phyloP scores from a whole-genome alignment of 805 yeast genomes.

The Suhomyces canberraensis region DNA sequence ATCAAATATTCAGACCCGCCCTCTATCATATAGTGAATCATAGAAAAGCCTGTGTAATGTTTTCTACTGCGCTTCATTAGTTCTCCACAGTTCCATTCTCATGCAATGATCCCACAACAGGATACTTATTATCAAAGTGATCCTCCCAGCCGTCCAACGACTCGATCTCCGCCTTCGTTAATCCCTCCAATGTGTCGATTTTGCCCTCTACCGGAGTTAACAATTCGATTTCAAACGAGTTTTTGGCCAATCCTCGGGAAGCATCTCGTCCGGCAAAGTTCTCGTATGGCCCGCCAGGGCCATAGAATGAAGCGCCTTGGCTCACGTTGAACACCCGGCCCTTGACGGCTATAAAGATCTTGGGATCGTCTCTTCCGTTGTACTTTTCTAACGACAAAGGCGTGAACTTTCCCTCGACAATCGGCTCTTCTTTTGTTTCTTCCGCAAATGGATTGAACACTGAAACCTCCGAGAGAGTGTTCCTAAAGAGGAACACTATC shows the following conservation, averaged over 20 bases:
- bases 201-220: constrained; percentile 66
- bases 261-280: constrained; percentile 97
- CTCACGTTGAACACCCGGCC: constrained; percentile 86
- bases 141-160: constrained; percentile 82
- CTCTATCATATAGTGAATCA: too few relatives aligned
- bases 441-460: constrained; percentile 33
- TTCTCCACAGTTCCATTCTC: constrained; percentile 16
- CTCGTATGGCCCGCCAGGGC: constrained; percentile 93
- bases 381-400: constrained; percentile 69
- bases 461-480: constrained; percentile 23
- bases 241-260: constrained; percentile 83
- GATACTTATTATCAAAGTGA: constrained; percentile 79
- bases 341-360: constrained; percentile 80
- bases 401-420: constrained; percentile 58
- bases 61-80: too few relatives aligned
- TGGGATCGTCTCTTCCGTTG: constrained; percentile 78
- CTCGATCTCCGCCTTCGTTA: constrained; percentile 57
- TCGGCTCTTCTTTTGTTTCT: constrained; percentile 22
- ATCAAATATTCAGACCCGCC: too few relatives aligned
- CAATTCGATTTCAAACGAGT: constrained; percentile 71
- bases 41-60: too few relatives aligned
- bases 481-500: constrained; percentile 28
- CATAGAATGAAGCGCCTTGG: constrained; percentile 78
- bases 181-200: constrained; percentile 65
- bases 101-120: constrained; percentile 70